Base-by-base conservation (phyloP, 2,329 filamentous ascomycete species). In the Colletotrichum truncatum region DNA sequence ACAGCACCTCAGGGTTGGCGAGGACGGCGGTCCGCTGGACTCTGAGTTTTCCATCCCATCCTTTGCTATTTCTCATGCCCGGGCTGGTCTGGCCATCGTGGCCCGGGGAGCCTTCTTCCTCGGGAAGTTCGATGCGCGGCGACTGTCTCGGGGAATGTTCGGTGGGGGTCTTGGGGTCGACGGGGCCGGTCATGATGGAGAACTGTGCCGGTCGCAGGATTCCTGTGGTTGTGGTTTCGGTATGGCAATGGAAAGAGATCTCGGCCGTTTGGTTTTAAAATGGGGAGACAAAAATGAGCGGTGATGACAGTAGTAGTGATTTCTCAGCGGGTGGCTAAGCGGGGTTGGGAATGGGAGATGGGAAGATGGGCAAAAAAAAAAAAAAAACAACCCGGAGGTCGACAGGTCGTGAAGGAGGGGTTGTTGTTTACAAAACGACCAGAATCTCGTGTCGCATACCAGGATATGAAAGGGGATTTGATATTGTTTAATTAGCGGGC, bases 31-130 rank as follows among this genome's bases (percentile, higher is more conserved):
- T 90, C 72, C 89, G 89, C 67, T 92, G 89, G 53, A 97, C 80
- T 38, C 93, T 86, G 64, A 95, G 84, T 80, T 95, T 95, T 68
- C 93, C 93, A 76, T 95, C 93, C 93, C 93, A 95, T 67, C 93
- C 93, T 72, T 86, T 89, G 78, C 85, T 89, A 70, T 88, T 86
- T 68, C 81, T 82, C 52, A 87, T 76, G 11, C 79, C 80, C 4
- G 83, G 81, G 68, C 83, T 85, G 14, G 77, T 70, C 60, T 83
- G 78, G 56, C 74, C 79, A 6, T 84, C 80, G 57, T 75, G 72
- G 14, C 72, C 75, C 7, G 80, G 77, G 5, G 78, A 75, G 21
- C 74, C 73, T 51, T 78, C 79, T 18, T 60, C 61, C 63, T 84
- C 80, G 18, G 80, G 77, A 55, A 86, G 78, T 66, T 86, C 84